A percentile compares a stretch with the other conserved stretches of the same genome.
phyloP scores from a whole-genome alignment of 2,329 filamentous ascomycete genomes.

The Phoma sp. region DNA sequence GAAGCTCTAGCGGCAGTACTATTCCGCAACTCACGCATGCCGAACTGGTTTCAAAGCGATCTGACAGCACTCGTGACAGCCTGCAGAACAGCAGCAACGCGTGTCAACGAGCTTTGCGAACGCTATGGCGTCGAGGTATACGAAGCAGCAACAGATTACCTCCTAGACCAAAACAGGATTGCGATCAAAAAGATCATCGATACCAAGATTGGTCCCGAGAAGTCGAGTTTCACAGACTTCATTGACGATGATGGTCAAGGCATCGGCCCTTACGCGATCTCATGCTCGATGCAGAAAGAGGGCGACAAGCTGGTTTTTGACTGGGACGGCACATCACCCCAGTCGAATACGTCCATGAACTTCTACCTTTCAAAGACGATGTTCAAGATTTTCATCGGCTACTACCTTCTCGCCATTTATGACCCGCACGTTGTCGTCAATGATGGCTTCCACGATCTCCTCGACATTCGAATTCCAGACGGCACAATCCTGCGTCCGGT shows the following conservation, averaged over 20 bases:
- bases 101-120: conserved; percentile 54
- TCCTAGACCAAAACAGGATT: conserved; percentile 53
- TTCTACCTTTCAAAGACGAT: conserved; percentile 57
- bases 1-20: conserved; percentile 53
- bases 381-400: conserved; percentile 61
- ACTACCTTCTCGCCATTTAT: conserved; percentile 57
- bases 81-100: conserved; percentile 53
- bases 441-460: conserved; percentile 59
- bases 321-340: conserved; percentile 57
- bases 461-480: conserved; percentile 55
- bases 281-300: conserved; percentile 56
- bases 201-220: conserved; percentile 52
- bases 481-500: conserved; percentile 56
- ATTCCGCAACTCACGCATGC: conserved; percentile 57
- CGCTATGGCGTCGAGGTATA: conserved; percentile 56
- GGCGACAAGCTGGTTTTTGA: conserved; percentile 55
- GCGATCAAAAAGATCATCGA: conserved; percentile 57
- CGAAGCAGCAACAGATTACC: conserved; percentile 53
- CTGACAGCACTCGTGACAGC: conserved; percentile 56
- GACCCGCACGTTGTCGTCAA: conserved; percentile 58
- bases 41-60: conserved; percentile 58
- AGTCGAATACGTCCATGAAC: conserved; percentile 56
- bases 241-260: conserved; percentile 58
- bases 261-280: conserved; percentile 55
- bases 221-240: conserved; percentile 56